Base-by-base conservation (phyloP, 176 grass and related monocot species). In the Oryza meridionalis region DNA sequence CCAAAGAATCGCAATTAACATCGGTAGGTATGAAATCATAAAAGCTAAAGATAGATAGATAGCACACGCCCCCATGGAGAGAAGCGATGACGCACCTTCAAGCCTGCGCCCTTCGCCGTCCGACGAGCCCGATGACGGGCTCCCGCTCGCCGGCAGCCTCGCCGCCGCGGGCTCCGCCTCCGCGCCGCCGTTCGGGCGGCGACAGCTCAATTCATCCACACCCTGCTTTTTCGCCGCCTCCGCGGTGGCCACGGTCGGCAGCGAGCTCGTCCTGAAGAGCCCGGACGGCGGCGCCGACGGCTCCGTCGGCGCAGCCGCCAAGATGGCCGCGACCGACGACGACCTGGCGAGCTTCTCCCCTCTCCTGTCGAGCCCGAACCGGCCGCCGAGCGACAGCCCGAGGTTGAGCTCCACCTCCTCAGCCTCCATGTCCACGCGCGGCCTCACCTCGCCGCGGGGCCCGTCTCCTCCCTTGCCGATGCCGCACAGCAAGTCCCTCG, bases 331-430 rank as follows among this genome's bases (percentile, higher is more conserved):
- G 69, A 90, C 43, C 9, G 92, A 97, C 3, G 95, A 89, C 21
- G 87, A 94, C 24, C 92, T 76, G 17, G 65, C 51, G 14, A 93
- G 82, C 70, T 82, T 83, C 25, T 32, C 73, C 51, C 78, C 78
- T 38, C 79, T 72, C 10, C 71, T 65, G 4, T 90, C 85, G 2
- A 84, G 16, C 45, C 91, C 92, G 29, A 91, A 88, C 79, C 72
- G 77, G 3, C 95, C 90, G 38, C 91, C 93, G 7, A 97, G 89
- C 2, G 95, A 97, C 25, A 97, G 84, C 15, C 86, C 90, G 27
- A 97, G 86, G 63, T 77, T 91, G 0, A 97, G 92, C 71, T 97
- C 90, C 12, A 91, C 40, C 71, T 92, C 92, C 43, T 86, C 86
- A 12, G 47, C 38, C 40, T 82, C 47, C 84, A 24, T 16, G 40